A percentile compares a stretch with the other conserved stretches of the same genome.
These are phyloP conservation scores for Hebeloma cylindrosporum DNA, from an alignment of 768 basidiomycete species.

Conservation along the genomic window DNA sequence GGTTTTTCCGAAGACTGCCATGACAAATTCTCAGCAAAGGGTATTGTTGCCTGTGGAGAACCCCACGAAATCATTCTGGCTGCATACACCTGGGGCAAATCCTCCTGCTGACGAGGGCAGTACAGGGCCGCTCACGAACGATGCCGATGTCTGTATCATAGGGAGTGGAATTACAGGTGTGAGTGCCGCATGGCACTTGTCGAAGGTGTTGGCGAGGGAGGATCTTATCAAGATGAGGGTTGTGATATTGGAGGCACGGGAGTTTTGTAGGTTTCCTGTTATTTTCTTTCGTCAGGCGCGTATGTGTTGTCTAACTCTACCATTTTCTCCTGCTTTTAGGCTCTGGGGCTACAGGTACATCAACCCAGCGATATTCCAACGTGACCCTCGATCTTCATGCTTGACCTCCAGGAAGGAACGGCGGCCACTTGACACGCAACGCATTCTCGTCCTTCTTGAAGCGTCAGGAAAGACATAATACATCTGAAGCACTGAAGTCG, in stretches of 20 bases:
- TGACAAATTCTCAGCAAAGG: no score
- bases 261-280: slow-evolving; percentile 64
- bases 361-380: slow-evolving; percentile 4
- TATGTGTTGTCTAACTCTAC: background rate
- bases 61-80: slow-evolving; percentile 76
- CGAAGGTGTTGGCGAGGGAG: slow-evolving; percentile 8
- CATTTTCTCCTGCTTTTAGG: slow-evolving; percentile 37
- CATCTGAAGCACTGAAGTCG: slow-evolving; percentile 53
- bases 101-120: slow-evolving; percentile 71
- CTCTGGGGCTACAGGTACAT: slow-evolving; percentile 72
- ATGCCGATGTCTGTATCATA: slow-evolving; percentile 75
- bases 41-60: slow-evolving; percentile 52
- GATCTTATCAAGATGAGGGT: slow-evolving; percentile 34
- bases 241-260: slow-evolving; percentile 79
- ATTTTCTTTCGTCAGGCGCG: background rate
- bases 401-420: slow-evolving; percentile 63
- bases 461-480: slow-evolving; percentile 41
- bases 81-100: slow-evolving; percentile 57
- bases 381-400: background rate
- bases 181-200: slow-evolving; percentile 71
- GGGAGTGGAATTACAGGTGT: slow-evolving; percentile 82
- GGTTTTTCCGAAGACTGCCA: no score
- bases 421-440: slow-evolving; percentile 67
- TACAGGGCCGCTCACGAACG: slow-evolving; percentile 50
- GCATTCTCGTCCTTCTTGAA: slow-evolving; percentile 46